These are phyloP conservation scores for Neurospora sp. DNA, from an alignment of 495 filamentous ascomycete genomes.

Conservation along the genomic window DNA sequence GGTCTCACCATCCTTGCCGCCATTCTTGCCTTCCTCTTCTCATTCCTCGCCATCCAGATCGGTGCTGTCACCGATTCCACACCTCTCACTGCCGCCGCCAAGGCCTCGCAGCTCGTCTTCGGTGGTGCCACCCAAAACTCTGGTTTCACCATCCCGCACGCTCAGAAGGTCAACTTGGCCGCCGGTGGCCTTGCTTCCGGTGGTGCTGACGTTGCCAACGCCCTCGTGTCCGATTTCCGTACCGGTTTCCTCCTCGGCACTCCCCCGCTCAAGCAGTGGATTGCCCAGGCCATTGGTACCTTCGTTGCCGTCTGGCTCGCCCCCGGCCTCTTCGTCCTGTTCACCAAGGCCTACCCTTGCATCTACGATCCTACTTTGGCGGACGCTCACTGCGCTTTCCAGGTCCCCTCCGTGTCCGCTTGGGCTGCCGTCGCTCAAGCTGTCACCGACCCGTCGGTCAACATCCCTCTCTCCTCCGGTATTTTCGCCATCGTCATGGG, in stretches of 20 bases:
- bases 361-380: conserved; percentile 32
- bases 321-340: conserved; percentile 53
- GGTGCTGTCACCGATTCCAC: conserved; percentile 52
- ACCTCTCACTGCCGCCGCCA: conserved; percentile 53
- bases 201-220: conserved; percentile 45
- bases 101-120: conserved; percentile 58
- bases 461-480: conserved; percentile 44
- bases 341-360: conserved; percentile 56
- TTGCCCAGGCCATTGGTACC: conserved; percentile 50
- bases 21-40: conserved; percentile 56
- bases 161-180: conserved; percentile 53
- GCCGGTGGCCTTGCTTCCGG: conserved; percentile 50
- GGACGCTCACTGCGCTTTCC: conserved; percentile 40
- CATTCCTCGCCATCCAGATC: conserved; percentile 58
- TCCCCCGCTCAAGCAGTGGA: conserved; percentile 51
- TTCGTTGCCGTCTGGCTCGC: conserved; percentile 53
- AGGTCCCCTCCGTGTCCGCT: conserved; percentile 50
- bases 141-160: conserved; percentile 32
- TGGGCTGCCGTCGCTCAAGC: conserved; percentile 57
- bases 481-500: conserved; percentile 49
- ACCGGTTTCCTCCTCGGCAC: conserved; percentile 54
- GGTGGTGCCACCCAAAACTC: conserved; percentile 47
- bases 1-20: conserved; percentile 51
- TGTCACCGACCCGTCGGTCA: conserved; percentile 33
- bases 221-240: conserved; percentile 50